Conservation (phyloP, 352 stramenopile species). For the Phytophthora palmivora region DNA sequence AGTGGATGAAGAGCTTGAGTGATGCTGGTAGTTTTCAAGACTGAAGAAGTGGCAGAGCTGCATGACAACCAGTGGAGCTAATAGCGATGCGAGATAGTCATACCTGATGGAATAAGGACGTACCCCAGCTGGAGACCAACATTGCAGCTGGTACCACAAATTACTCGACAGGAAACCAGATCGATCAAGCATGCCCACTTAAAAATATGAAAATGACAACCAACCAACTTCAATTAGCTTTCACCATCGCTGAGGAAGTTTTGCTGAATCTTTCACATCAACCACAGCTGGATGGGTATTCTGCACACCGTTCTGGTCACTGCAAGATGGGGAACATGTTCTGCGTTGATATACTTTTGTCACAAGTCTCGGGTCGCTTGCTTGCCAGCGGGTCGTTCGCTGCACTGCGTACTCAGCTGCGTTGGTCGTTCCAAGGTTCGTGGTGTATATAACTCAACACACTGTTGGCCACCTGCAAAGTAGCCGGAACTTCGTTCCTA, state of each 20-base stretch:
- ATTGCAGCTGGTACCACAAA: conserved; percentile 1
- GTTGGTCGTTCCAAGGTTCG: too few species aligned
- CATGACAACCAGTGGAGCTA: neutral
- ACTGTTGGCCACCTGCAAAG: too few species aligned
- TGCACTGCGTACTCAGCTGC: too few species aligned
- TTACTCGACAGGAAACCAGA: too few species aligned
- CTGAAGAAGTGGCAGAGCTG: conserved; percentile 12
- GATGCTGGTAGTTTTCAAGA: conserved; percentile 12
- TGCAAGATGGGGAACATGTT: conserved; percentile 20
- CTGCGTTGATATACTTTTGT: too few species aligned
- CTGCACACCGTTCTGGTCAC: conserved; percentile 25
- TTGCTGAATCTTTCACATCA: conserved; percentile 6
- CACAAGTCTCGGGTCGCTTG: too few species aligned
- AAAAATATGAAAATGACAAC: too few species aligned
- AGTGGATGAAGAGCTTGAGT: conserved; percentile 1
- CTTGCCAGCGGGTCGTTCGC: too few species aligned
- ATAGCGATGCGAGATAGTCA: conserved; percentile 28
- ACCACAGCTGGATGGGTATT: conserved; percentile 30
- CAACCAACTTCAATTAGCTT: too few species aligned
- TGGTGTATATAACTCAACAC: too few species aligned
- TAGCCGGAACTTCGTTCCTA: too few species aligned
- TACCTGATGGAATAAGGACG: conserved; percentile 30
- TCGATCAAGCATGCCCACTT: too few species aligned
- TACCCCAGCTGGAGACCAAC: conserved; percentile 22
- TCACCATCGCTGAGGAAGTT: neutral